These are phyloP conservation scores for Phytopythium ostracodes DNA, from an alignment of 352 stramenopile genomes.

Conservation along the genomic window DNA sequence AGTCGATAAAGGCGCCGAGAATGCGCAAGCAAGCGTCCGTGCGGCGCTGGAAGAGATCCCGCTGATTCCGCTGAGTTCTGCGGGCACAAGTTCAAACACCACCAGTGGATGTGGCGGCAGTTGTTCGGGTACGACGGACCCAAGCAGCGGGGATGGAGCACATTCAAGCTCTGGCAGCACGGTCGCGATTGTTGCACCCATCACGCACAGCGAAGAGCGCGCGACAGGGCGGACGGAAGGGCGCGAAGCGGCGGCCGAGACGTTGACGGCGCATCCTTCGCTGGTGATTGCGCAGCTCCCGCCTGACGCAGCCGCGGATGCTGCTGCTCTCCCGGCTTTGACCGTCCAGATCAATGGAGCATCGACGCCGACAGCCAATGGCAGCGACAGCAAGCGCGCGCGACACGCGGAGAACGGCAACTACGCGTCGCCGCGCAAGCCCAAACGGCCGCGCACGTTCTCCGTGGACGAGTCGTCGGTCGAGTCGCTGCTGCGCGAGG, in stretches of 20 bases:
- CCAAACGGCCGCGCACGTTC: constrained; percentile 82
- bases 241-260: too few relatives aligned
- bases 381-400: constrained; percentile 13
- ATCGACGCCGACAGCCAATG: too few relatives aligned
- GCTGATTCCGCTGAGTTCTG: not conserved
- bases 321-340: not conserved
- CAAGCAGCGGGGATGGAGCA: not conserved
- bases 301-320: not conserved
- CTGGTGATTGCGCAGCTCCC: not conserved
- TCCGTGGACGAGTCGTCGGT: constrained; percentile 69
- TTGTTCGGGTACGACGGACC: not conserved
- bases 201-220: not conserved
- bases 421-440: constrained; percentile 43
- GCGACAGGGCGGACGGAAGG: not conserved
- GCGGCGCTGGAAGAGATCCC: not conserved
- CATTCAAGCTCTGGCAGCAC: not conserved
- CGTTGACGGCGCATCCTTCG: not conserved
- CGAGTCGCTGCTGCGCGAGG: constrained; percentile 29
- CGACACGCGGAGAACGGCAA: constrained; percentile 15
- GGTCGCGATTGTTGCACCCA: not conserved
- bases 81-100: constrained; percentile 2
- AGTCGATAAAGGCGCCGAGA: not conserved
- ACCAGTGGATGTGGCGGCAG: not conserved
- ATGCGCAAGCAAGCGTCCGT: not conserved
- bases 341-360: not conserved